A percentile compares a stretch with the other conserved stretches of the same genome.
phyloP scores from a whole-genome alignment of 2,329 filamentous ascomycete genomes.

The Aspergillus persii region DNA sequence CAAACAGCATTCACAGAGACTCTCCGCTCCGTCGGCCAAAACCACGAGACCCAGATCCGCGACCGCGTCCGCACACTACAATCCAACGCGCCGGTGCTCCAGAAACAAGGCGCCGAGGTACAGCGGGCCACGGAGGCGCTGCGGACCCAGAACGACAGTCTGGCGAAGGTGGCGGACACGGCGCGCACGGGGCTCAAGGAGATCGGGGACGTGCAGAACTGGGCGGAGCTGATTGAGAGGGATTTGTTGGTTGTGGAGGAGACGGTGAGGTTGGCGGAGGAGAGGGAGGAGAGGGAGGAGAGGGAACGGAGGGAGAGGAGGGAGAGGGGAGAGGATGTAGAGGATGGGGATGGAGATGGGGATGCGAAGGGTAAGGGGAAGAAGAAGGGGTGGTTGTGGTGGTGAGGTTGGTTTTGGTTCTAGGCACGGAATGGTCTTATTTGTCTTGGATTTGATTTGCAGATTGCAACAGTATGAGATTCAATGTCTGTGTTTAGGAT shows the following conservation, averaged over 20 bases:
- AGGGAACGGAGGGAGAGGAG: constrained; percentile 1
- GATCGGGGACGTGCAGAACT: constrained; percentile 64
- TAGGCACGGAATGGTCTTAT: no score
- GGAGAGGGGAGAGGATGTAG: constrained; percentile 3
- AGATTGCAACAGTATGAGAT: no score
- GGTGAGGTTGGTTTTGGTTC: constrained; percentile 4
- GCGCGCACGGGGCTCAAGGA: constrained; percentile 59
- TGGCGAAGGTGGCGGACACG: constrained; percentile 54
- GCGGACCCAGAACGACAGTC: constrained; percentile 53
- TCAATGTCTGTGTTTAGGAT: no score
- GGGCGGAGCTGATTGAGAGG: constrained; percentile 60
- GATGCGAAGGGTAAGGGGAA: constrained; percentile 8
- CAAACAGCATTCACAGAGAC: constrained; percentile 45
- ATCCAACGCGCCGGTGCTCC: constrained; percentile 52
- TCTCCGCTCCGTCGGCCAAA: constrained; percentile 44
- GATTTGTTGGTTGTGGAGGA: constrained; percentile 47
- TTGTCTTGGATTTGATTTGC: no score
- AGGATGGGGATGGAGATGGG: constrained; percentile 6
- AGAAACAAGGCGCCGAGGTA: constrained; percentile 56
- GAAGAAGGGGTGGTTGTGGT: constrained; percentile 10
- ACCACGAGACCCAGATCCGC: constrained; percentile 54
- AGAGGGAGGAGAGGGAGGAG: constrained; percentile 7
- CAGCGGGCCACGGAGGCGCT: constrained; percentile 50
- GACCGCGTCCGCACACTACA: constrained; percentile 57
- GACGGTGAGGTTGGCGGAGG: constrained; percentile 38